phyloP scores from a whole-genome alignment of 106 monocot genomes.

The Allium fistulosum region DNA sequence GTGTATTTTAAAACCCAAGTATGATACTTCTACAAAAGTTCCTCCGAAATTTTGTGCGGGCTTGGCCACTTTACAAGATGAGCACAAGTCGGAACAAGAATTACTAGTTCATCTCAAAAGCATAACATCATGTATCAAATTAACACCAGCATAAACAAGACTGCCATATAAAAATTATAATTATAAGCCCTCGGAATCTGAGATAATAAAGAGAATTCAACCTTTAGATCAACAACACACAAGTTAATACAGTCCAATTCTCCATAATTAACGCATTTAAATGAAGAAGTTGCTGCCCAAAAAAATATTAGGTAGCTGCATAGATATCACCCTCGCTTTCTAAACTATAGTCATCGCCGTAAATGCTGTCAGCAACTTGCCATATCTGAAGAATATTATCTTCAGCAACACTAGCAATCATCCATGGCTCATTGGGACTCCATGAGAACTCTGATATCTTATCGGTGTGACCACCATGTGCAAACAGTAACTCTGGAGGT shows the following conservation, averaged over 20 bases:
- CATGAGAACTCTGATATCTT: constrained; percentile 94
- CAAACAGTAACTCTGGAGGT: constrained; percentile 89
- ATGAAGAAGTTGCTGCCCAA: neutral
- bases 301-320: constrained; percentile 15
- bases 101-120: no score
- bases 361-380: constrained; percentile 86
- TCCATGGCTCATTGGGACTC: constrained; percentile 66
- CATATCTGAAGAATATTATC: constrained; percentile 91
- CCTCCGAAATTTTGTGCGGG: no score
- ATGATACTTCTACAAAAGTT: no score
- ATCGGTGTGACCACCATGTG: constrained; percentile 82
- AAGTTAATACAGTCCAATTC: neutral
- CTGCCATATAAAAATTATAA: no score
- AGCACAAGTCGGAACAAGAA: no score
- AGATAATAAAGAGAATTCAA: no score
- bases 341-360: constrained; percentile 35
- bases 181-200: no score
- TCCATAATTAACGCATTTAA: neutral
- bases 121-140: no score
- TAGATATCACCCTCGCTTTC: constrained; percentile 12
- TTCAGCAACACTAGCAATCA: constrained; percentile 85
- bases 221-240: no score
- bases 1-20: no score
- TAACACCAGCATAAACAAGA: no score
- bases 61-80: no score